Evolutionary conservation across 305 asterid species (phyloP), one percentile per base, ranked within the genome.

Genomic region (Fraxinus xanthoxyloides): DNA sequence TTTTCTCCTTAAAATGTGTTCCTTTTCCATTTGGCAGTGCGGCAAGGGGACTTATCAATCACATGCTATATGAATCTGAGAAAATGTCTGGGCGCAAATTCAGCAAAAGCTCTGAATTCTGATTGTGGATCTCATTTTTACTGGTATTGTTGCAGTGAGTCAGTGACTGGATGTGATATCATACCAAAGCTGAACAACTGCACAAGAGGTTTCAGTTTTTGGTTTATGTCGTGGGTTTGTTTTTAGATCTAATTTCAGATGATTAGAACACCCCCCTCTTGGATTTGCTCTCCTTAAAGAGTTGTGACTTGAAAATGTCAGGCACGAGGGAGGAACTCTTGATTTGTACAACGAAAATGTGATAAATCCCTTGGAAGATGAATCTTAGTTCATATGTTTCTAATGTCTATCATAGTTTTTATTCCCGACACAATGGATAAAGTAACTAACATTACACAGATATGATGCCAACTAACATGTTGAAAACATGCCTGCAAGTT

Each of bases 11-110:
- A 23, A 19, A 59, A 59, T 59, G 31, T 8, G 13, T 59, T 59
- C 70, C 70, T 59, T 83, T 77, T 23, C 77, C 72, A 74, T 82
- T 69, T 80, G 82, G 83, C 89, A 94, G 98, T 85, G 97, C 98
- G 7, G 98, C 97, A 0, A 90, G 94, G 79, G 98, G 98, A 77
- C 89, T 92, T 78, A 92, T 93, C 87, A 95, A 95, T 78, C 98
- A 92, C 89, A 95, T 95, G 92, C 83, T 93, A 15, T 84, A 88
- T 48, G 97, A 95, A 89, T 87, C 95, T 21, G 96, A 92, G 88
- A 86, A 84, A 85, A 79, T 90, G 81, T 82, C 92, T 17, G 95
- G 97, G 23, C 90, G 90, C 5, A 94, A 93, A 86, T 89, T 91
- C 86, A 91, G 93, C 88, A 83, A 84, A 82, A 81, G 77, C 87